phyloP scores from a whole-genome alignment of 1,284 basidiomycete genomes.

The Moniliella sp. region DNA sequence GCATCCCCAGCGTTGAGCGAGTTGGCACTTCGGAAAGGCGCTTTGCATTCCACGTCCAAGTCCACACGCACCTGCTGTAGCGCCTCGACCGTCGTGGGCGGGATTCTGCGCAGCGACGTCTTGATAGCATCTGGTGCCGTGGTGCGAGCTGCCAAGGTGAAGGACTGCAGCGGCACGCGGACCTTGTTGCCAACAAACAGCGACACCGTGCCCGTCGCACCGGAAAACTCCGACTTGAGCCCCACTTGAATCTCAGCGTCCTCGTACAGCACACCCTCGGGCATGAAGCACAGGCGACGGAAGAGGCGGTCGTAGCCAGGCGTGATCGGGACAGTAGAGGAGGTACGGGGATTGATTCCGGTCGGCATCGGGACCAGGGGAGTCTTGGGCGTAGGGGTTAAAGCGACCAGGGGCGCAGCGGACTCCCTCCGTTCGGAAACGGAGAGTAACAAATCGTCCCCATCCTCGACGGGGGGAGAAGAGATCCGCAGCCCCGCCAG shows the following conservation, averaged over 20 bases:
- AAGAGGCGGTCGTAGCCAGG: slow-evolving; percentile 47
- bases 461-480: too few relatives aligned
- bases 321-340: slow-evolving; percentile 6
- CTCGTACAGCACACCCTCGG: slow-evolving; percentile 82
- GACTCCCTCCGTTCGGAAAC: not conserved
- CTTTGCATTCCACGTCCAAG: slow-evolving; percentile 67
- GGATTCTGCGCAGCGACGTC: slow-evolving; percentile 68
- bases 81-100: slow-evolving; percentile 51
- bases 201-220: slow-evolving; percentile 67
- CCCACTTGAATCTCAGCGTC: slow-evolving; percentile 86
- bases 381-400: slow-evolving; percentile 20
- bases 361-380: not conserved
- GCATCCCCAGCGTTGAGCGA: too few relatives aligned
- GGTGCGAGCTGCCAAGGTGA: slow-evolving; percentile 55
- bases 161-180: slow-evolving; percentile 59
- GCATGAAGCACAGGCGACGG: slow-evolving; percentile 54
- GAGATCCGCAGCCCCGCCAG: slow-evolving; percentile 38
- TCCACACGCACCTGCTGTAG: slow-evolving; percentile 78
- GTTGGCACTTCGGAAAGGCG: too few relatives aligned
- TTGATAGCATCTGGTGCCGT: slow-evolving; percentile 50
- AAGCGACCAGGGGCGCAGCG: not conserved
- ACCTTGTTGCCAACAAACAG: slow-evolving; percentile 93
- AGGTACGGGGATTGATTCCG: too few relatives aligned
- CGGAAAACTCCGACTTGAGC: slow-evolving; percentile 83
- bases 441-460: slow-evolving; percentile 49